Evolutionary conservation across 2,329 filamentous ascomycete species (phyloP).

Genomic region (Colletotrichum siamense): DNA sequence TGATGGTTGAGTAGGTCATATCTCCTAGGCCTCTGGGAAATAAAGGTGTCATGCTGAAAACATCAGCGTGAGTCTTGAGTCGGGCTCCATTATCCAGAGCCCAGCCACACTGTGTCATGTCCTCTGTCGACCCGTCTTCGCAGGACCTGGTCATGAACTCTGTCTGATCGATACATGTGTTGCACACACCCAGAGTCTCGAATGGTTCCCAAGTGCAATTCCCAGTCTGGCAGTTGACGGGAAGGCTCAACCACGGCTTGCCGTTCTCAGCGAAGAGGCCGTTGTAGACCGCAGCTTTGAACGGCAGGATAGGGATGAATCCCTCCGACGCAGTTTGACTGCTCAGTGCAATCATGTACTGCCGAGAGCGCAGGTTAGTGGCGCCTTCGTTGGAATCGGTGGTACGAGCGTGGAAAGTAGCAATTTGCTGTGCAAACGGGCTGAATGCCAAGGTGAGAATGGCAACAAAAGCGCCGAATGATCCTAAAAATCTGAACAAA

Average conservation of each 20-base stretch:
- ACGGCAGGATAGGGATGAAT: slow-evolving; percentile 35
- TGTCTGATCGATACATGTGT: slow-evolving; percentile 26
- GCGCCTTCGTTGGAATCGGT: slow-evolving; percentile 25
- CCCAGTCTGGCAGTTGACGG: slow-evolving; percentile 21
- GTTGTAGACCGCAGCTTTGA: slow-evolving; percentile 39
- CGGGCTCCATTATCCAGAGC: slow-evolving; percentile 29
- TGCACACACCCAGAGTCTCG: slow-evolving; percentile 25
- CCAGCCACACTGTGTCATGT: slow-evolving; percentile 32
- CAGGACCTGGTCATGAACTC: slow-evolving; percentile 32
- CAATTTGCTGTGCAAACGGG: slow-evolving; percentile 37
- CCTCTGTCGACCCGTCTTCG: neutral
- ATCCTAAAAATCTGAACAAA: slow-evolving; percentile 27
- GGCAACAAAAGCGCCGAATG: slow-evolving; percentile 32
- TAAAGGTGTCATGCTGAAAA: slow-evolving; percentile 37
- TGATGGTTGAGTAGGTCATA: slow-evolving; percentile 33
- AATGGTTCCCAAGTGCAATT: slow-evolving; percentile 27
- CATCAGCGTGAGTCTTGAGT: slow-evolving; percentile 27
- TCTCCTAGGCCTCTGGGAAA: slow-evolving; percentile 30
- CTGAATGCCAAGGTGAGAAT: slow-evolving; percentile 32
- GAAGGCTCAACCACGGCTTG: slow-evolving; percentile 23
- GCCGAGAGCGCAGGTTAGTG: slow-evolving; percentile 29
- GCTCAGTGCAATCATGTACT: slow-evolving; percentile 31
- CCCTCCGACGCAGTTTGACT: slow-evolving; percentile 26
- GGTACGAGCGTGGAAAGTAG: slow-evolving; percentile 29
- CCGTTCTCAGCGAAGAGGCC: slow-evolving; percentile 38